Percentiles rank a stretch among this genome's conserved stretches.
phyloP scores from a whole-genome alignment of 371 early-diverging fungal species.

The Mucor lusitanicus region DNA sequence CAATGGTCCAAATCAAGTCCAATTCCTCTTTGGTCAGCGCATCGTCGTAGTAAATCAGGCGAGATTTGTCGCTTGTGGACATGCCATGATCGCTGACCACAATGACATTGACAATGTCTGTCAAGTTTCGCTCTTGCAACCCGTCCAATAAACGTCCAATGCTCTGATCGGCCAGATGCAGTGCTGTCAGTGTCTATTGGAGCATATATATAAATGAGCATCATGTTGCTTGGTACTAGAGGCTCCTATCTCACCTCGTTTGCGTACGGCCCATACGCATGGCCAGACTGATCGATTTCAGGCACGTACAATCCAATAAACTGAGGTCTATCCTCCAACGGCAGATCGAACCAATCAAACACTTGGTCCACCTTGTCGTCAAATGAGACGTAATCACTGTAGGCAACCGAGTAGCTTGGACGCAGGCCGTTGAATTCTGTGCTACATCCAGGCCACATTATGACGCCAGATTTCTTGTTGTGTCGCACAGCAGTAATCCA shows the following conservation, averaged over 20 bases:
- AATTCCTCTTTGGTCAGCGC: slow-evolving; percentile 37
- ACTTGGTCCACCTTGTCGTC: slow-evolving; percentile 65
- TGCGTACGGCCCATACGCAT: slow-evolving; percentile 78
- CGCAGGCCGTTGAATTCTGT: slow-evolving; percentile 35
- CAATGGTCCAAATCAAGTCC: slow-evolving; percentile 31
- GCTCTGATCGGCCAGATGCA: slow-evolving; percentile 62
- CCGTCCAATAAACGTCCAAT: slow-evolving; percentile 66
- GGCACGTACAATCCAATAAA: slow-evolving; percentile 81
- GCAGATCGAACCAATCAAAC: slow-evolving; percentile 81
- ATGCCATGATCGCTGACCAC: slow-evolving; percentile 96
- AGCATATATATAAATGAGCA: not conserved
- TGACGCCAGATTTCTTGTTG: slow-evolving; percentile 65
- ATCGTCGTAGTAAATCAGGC: slow-evolving; percentile 76
- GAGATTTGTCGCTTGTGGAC: slow-evolving; percentile 60
- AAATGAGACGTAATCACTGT: slow-evolving; percentile 47
- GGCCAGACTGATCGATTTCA: slow-evolving; percentile 85
- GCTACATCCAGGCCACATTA: slow-evolving; percentile 93
- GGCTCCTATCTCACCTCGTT: slow-evolving; percentile 51
- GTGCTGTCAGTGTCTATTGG: slow-evolving; percentile 34
- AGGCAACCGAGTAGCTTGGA: slow-evolving; percentile 74
- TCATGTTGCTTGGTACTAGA: too few species aligned
- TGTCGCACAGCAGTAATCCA: slow-evolving; percentile 88
- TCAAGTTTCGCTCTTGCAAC: slow-evolving; percentile 61
- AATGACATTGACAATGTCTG: slow-evolving; percentile 78
- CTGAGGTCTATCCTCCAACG: slow-evolving; percentile 68